phyloP scores from a whole-genome alignment of 805 yeast species.

The Maudiozyma saulgeensis region DNA sequence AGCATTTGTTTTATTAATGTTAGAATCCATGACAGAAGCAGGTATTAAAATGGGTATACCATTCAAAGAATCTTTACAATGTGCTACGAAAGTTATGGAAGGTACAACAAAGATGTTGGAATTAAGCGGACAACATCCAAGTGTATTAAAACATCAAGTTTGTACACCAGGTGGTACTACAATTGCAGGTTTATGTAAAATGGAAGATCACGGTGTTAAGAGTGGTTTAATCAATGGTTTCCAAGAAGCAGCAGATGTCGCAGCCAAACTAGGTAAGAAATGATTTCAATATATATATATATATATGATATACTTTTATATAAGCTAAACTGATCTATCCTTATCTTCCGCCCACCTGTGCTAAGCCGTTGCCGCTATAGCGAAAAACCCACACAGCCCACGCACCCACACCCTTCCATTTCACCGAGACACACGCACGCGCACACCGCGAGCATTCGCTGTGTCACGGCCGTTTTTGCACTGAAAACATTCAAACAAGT shows the following conservation, averaged over 20 bases:
- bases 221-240: constrained; percentile 81
- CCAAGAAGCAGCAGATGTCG: constrained; percentile 83
- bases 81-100: constrained; percentile 88
- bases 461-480: no score
- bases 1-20: constrained; percentile 79
- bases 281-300: neutral
- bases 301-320: neutral
- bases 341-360: no score
- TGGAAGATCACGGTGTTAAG: constrained; percentile 88
- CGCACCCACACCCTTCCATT: no score
- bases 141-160: constrained; percentile 73
- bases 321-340: no score
- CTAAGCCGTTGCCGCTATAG: no score
- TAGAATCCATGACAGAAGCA: constrained; percentile 89
- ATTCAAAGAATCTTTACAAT: constrained; percentile 64
- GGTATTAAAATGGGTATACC: constrained; percentile 94
- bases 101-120: constrained; percentile 90
- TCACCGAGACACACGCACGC: no score
- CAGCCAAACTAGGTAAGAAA: constrained; percentile 49
- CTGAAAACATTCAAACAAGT: no score
- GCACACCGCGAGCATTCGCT: no score
- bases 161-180: constrained; percentile 99
- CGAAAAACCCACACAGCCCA: no score
- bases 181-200: constrained; percentile 82
- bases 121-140: constrained; percentile 78